These are phyloP conservation scores for Paramecium primaurelia DNA, from an alignment of 73 alveolate species.

Conservation along the genomic window DNA sequence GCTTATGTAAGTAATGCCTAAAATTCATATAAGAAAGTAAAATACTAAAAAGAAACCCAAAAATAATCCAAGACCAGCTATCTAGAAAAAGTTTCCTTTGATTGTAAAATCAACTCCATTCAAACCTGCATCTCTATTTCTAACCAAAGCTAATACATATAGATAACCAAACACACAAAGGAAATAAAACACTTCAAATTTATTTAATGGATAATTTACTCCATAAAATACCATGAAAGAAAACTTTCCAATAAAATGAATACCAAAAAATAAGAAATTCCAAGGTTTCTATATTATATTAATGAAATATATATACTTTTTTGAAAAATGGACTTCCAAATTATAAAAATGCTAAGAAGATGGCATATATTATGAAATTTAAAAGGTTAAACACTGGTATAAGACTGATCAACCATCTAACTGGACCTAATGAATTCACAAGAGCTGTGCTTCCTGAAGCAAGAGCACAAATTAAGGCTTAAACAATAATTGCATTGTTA, in stretches of 20 bases:
- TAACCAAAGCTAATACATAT: neutral
- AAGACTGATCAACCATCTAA: neutral
- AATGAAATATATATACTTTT: neutral
- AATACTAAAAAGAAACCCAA: neutral
- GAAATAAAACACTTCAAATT: neutral
- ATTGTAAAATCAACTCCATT: neutral
- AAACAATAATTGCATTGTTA: neutral
- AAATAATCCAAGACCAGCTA: neutral
- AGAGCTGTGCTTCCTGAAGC: conserved; percentile 16
- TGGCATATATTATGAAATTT: neutral
- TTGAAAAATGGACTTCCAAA: conserved; percentile 19
- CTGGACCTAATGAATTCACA: neutral
- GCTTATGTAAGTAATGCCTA: neutral
- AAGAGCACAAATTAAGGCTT: neutral
- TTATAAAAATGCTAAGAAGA: neutral
- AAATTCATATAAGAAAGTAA: neutral
- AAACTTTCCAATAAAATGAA: neutral
- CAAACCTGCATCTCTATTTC: neutral
- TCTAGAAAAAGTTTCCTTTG: neutral
- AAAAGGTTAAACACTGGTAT: neutral
- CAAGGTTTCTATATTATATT: neutral
- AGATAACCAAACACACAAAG: neutral
- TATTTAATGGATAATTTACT: neutral
- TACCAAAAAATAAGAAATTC: neutral
- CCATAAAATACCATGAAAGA: conserved; percentile 22